Base-by-base conservation (phyloP, 768 basidiomycete genomes). In the Harrya chromipes region DNA sequence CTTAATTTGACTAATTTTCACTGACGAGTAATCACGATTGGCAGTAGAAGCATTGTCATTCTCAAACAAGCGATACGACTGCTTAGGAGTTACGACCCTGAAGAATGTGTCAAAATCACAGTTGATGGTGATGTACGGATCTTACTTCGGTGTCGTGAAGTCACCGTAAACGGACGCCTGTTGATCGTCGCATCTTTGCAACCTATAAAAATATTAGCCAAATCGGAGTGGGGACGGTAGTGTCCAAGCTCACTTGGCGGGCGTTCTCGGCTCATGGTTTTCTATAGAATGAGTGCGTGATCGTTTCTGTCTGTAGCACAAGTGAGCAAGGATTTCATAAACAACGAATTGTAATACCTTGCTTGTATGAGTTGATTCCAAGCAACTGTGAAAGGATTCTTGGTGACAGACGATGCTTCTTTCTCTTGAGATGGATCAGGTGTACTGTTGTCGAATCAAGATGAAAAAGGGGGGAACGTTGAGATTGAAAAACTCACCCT, bases 241-340 rank as follows among this genome's bases (percentile, higher is more conserved):
- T 10, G 16, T 43, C 13, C 37, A 36, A 36, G 21, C 58, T 61
- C 33, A 68, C 67, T 67, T 67, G 35, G 36, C 38, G 0, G 60
- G 62, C 2, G 58, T 55, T 16, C 21, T 39, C n/a, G 43, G 10
- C 35, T 31, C 40, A 34, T 53, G 33, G 29, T 33, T 33, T 29
- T 54, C 55, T 34, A 45, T 16, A n/a, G 62, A 67, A 43, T 45
- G 26, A 37, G 58, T 63, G 8, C 50, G 60, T n/a, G 47, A 37
- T 45, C 67, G 58, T 50, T 69, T 69, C 20, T 47, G 52, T 33
- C 60, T 68, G 43, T 35, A 9, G 2, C 3, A 24, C 2, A 5
- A 11, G 13, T 63, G 44, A 58, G 19, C 17, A 39, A 26, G 33
- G 14, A 19, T 8, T 17, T 29, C 27, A 37, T 7, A 19, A 26